Conservation (phyloP, 495 filamentous ascomycete species). For the Staphylotrichum tortipilum region DNA sequence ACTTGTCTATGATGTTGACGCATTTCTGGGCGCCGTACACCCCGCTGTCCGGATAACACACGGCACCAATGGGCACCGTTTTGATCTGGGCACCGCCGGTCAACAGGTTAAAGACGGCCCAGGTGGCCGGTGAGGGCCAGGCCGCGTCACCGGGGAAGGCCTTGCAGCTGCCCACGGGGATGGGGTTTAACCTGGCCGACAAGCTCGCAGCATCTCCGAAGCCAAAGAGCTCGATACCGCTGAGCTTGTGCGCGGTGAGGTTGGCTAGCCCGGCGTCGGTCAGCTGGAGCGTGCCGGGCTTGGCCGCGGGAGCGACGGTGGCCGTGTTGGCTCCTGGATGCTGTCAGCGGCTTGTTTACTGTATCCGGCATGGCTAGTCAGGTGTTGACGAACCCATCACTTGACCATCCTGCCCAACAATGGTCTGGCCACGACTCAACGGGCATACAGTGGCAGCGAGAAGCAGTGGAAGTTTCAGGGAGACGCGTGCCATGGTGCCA, state of each 20-base stretch:
- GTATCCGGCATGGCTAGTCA: neutral
- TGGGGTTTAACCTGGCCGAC: neutral
- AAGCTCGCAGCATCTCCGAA: conserved; percentile 1
- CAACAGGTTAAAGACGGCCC: conserved; percentile 37
- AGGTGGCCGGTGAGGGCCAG: conserved; percentile 37
- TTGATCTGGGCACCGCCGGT: conserved; percentile 24
- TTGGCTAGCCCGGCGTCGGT: conserved; percentile 16
- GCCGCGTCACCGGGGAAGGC: conserved; percentile 37
- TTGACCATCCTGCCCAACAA: neutral
- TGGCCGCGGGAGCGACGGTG: conserved; percentile 11
- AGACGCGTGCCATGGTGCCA: too few relatives aligned
- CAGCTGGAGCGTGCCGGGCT: conserved; percentile 3
- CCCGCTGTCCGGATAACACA: conserved; percentile 41
- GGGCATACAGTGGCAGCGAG: conserved; percentile 4
- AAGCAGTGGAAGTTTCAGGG: conserved; percentile 7
- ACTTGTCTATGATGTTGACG: conserved; percentile 25
- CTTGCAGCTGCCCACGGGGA: conserved; percentile 33
- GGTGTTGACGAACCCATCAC: conserved; percentile 4
- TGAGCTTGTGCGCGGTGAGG: conserved; percentile 8
- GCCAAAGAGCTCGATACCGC: conserved; percentile 8
- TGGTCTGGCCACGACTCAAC: conserved; percentile 3
- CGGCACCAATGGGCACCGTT: conserved; percentile 21
- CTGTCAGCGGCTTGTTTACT: neutral
- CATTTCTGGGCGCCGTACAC: conserved; percentile 38
- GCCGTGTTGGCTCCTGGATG: conserved; percentile 7